Evolutionary conservation across 805 yeast genomes (phyloP).

Genomic region (Kockiozyma suomiensis): DNA sequence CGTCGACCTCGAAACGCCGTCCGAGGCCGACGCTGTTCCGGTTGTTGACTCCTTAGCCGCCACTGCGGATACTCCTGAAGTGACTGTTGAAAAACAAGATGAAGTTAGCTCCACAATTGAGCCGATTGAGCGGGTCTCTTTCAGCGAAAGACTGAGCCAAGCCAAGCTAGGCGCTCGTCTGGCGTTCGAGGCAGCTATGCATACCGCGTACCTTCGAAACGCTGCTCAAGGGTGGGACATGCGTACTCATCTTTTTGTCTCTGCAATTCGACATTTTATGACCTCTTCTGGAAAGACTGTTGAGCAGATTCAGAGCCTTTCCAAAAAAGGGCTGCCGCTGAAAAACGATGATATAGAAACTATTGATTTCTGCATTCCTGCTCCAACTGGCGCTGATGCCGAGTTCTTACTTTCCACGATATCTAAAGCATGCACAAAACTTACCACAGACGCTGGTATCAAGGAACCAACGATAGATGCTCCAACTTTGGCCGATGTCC

Average conservation of each 20-base stretch:
- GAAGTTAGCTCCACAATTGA: neutral
- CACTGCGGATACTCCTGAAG: neutral
- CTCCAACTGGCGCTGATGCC: constrained; percentile 14
- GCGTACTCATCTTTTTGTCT: constrained; percentile 22
- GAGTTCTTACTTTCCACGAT: constrained; percentile 10
- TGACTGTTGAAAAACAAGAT: neutral
- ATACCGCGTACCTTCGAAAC: constrained; percentile 22
- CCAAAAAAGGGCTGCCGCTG: constrained; percentile 7
- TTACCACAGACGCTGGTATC: constrained; percentile 17
- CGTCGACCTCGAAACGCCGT: neutral
- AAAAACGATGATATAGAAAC: constrained; percentile 5
- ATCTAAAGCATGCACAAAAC: constrained; percentile 12
- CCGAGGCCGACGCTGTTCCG: neutral
- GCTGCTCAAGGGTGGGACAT: constrained; percentile 31
- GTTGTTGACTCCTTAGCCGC: neutral
- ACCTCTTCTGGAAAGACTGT: constrained; percentile 12
- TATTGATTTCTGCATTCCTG: constrained; percentile 4
- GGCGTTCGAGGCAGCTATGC: constrained; percentile 29
- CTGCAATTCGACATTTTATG: constrained; percentile 21
- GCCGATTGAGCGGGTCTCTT: neutral
- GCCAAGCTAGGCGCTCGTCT: neutral
- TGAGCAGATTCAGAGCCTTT: constrained; percentile 21
- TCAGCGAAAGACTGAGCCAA: neutral
- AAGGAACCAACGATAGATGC: constrained; percentile 24
- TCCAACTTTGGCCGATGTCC: constrained; percentile 17